Base-by-base conservation (phyloP, 352 stramenopile genomes). In the Globisporangium polare region DNA sequence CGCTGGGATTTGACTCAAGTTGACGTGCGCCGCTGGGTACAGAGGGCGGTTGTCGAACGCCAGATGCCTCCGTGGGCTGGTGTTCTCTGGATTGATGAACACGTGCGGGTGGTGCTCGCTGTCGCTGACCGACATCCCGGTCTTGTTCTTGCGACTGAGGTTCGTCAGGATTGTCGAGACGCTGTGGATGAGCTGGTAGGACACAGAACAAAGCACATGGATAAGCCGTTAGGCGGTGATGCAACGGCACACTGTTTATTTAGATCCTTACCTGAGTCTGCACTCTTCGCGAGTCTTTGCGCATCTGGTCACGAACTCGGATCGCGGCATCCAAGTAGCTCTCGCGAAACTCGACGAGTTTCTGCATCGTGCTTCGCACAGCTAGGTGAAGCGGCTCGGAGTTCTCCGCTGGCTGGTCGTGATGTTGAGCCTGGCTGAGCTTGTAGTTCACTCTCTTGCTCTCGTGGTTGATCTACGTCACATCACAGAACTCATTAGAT, bases 151-250 rank as follows among this genome's bases (percentile, higher is more conserved):
- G 31, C 65, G 63, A 45, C 65, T 85, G 42, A 89, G 55, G 51
- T 60, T 85, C 1, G 71, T 73, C 17, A 89, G 50, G 43, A 89
- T 72, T 26, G 76, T 79, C 18, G 77, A 70, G 5, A 86, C 74
- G 13, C 64, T 72, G 41, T 83, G 66, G 18, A 90, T 84, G 13
- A 90, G 66, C 80, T 88, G n/a, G 31, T 46, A 9, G 2, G 27
- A 5, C 9, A 39, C 17, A 26, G 15, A 29, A 8, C 26, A 54
- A 47, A 41, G 27, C 31, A 35, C 24, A 27, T 22, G 17, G 27
- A 24, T 9, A 22, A n/a, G 8, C 39, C 4, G n/a, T 46, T 15
- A 58, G 13, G n/a, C 17, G 12, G 17, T n/a, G 37, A 42, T 46
- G 15, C 17, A 39, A 39, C 17, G 20, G 2, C 15, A 37, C 7